Evolutionary conservation across 352 stramenopile species (phyloP).

Genomic region (Elongisporangium prolatum): DNA sequence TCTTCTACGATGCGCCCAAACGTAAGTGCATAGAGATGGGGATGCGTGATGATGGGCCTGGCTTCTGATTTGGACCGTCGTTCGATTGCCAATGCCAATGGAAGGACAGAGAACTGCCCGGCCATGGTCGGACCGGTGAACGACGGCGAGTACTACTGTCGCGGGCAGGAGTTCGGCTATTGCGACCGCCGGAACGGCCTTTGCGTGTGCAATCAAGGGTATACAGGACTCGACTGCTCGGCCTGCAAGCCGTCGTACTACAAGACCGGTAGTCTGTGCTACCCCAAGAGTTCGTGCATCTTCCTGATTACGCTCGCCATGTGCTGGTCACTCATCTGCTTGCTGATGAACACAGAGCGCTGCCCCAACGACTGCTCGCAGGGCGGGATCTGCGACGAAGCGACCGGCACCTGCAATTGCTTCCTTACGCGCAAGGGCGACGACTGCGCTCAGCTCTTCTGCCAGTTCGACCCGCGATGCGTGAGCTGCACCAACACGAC

Average conservation of each 20-base stretch:
- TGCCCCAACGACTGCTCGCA: slow-evolving; percentile 89
- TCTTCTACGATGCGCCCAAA: slow-evolving; percentile 30
- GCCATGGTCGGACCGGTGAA: slow-evolving; percentile 85
- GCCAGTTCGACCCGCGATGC: slow-evolving; percentile 82
- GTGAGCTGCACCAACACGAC: slow-evolving; percentile 69
- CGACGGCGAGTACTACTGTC: slow-evolving; percentile 91
- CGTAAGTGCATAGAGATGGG: slow-evolving; percentile 17
- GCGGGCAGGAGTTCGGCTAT: slow-evolving; percentile 88
- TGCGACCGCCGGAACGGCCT: slow-evolving; percentile 91
- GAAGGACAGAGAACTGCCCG: slow-evolving; percentile 65
- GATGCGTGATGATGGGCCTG: neutral
- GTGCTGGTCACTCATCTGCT: neutral
- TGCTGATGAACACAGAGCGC: slow-evolving; percentile 26
- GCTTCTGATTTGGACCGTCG: neutral
- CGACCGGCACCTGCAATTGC: slow-evolving; percentile 84
- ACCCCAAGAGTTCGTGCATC: slow-evolving; percentile 64
- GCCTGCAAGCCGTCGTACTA: slow-evolving; percentile 88
- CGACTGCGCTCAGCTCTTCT: slow-evolving; percentile 79
- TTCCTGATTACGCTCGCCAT: neutral
- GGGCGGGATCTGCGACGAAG: slow-evolving; percentile 86
- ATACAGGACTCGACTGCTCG: slow-evolving; percentile 88
- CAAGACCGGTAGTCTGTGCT: slow-evolving; percentile 78
- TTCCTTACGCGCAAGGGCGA: slow-evolving; percentile 51
- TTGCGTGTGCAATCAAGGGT: slow-evolving; percentile 94
- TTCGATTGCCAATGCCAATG: neutral